These are phyloP conservation scores for Sclerotinia sclerotiorum DNA, from an alignment of 2,329 filamentous ascomycete genomes.

Conservation along the genomic window DNA sequence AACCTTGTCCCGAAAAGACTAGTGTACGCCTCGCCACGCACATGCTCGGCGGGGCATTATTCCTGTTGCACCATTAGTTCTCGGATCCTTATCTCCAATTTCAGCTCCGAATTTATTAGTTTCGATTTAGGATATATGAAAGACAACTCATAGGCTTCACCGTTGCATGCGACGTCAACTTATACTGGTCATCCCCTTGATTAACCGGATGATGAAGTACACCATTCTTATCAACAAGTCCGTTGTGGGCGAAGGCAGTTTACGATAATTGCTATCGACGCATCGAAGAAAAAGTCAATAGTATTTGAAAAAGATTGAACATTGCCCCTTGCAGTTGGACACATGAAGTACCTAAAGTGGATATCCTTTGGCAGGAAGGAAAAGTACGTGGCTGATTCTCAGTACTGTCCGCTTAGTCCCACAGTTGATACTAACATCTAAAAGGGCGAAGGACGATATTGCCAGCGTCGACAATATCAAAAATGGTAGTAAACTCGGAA, in stretches of 20 bases:
- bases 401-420: background rate
- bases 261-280: constrained; percentile 4
- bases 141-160: background rate
- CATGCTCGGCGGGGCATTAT: background rate
- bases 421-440: constrained; percentile 2
- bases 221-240: constrained; percentile 10
- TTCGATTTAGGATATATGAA: constrained; percentile 7
- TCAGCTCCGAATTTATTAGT: constrained; percentile 13
- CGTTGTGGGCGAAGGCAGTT: constrained; percentile 2
- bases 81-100: constrained; percentile 16
- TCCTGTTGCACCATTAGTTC: constrained; percentile 10
- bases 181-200: background rate
- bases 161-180: background rate
- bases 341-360: constrained; percentile 21
- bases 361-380: constrained; percentile 9
- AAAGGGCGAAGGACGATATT: constrained; percentile 5
- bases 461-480: background rate
- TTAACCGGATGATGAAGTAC: constrained; percentile 5
- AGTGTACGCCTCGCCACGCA: background rate
- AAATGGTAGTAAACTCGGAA: background rate
- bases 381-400: constrained; percentile 12
- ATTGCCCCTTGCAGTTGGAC: background rate
- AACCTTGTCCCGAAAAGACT: background rate
- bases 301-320: background rate
- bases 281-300: background rate